Base-by-base conservation (phyloP, 2,329 filamentous ascomycete species). In the Trichoderma gracile region DNA sequence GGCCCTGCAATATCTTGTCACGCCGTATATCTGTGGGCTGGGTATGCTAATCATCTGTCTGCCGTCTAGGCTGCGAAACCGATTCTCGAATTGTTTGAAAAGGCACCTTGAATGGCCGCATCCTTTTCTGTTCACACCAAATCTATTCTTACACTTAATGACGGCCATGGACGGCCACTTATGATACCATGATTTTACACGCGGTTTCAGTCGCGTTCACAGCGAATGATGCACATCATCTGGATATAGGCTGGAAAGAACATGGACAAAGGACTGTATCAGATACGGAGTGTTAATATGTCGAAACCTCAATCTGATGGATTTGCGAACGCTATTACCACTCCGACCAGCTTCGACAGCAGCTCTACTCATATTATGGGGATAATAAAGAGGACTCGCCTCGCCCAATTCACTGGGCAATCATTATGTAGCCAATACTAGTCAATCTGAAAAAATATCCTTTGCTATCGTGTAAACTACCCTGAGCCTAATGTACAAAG, bases 71-170 rank as follows among this genome's bases (percentile, higher is more conserved):
- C 91, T 56, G 92, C 92, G 57, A 94, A 93, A 82, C 92, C 92
- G 0, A 96, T 96, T 65, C 89, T 93, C 76, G 91, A 89, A 74
- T 86, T 91, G 2, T 93, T 96, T 69, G 91, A 94, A 72, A 93
- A 93, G 76, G 89, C 84, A 17, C 81, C 78, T 7, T 84, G 76
- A 80, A 19, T 19, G n/a, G 5, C 12, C 21, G 33, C 9, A 14
- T 6, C 5, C 12, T 19, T 17, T 45, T 14, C 2, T 30, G 1
- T 30, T 56, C 23, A 5, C 19, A 5, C 7, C 3, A 2, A n/a
- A 9, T 17, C 6, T 1, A 12, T 4, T 23, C 1, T 25, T 14
- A 27, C 12, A 40, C 9, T 23, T 27, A 42, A 49, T 40, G 17
- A 59, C 15, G 56, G 56, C 30, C 45, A n/a, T 25, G 5, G 15